Conservation (phyloP, 106 monocot genomes). For the Acorus gramineus region DNA sequence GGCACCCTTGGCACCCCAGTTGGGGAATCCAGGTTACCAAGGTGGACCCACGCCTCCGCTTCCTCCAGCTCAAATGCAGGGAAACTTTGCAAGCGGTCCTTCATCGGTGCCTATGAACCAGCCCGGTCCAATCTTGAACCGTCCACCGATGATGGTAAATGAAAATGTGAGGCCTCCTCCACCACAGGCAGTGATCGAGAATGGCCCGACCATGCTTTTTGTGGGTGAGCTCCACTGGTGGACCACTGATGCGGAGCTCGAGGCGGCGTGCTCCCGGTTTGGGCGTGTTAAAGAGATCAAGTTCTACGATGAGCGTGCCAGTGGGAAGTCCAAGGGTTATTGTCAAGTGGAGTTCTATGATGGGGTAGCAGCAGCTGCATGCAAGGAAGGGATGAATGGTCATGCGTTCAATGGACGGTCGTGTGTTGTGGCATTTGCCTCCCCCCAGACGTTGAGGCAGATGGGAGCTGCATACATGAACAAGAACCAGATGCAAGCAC, state of each 20-base stretch:
- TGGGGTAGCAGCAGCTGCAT: conserved; percentile 40
- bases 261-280: conserved; percentile 53
- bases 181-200: conserved; percentile 6
- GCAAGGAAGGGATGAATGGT: conserved; percentile 84
- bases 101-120: background rate
- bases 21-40: too few relatives aligned
- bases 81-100: conserved; percentile 1
- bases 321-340: conserved; percentile 90
- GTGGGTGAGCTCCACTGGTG: conserved; percentile 75
- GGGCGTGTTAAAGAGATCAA: conserved; percentile 77
- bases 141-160: conserved; percentile 1
- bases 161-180: background rate
- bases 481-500: conserved; percentile 24
- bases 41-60: background rate
- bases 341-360: conserved; percentile 87
- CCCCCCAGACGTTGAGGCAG: conserved; percentile 38
- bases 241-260: conserved; percentile 89
- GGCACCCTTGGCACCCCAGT: too few relatives aligned
- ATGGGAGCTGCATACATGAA: conserved; percentile 33
- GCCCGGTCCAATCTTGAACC: background rate
- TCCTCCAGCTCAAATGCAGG: too few relatives aligned
- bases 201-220: conserved; percentile 35
- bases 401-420: conserved; percentile 62
- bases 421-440: conserved; percentile 68
- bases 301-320: conserved; percentile 88